Base-by-base conservation (phyloP, 2,329 filamentous ascomycete genomes). In the Apiospora arundinis region DNA sequence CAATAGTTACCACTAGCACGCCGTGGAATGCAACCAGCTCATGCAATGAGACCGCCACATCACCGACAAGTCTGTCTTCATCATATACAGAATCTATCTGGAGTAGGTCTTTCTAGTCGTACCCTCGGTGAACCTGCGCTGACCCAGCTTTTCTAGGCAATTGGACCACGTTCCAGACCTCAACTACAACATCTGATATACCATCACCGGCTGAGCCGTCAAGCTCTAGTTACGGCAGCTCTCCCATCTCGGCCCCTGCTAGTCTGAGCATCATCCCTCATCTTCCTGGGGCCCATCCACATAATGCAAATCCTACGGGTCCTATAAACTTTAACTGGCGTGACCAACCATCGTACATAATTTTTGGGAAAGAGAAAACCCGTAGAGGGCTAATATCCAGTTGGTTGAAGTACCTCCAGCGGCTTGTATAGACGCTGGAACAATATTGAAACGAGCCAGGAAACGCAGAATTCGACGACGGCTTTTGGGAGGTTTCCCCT, bases 81-180 rank as follows among this genome's bases (percentile, higher is more conserved):
- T 52, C 67, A 56, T 69, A 46, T 49, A 69, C 67, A 40, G 67
- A 69, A 25, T 69, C 67, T 25, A 46, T 56, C 18, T 69, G 67
- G 67, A n/a, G 67, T 69, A 56, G 16, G 67, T 44, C 18, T 18
- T 7, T n/a, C 7, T 28, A 28, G 18, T 45, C 40, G n/a, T 18
- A 45, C 12, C 0, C 2, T 32, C 18, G 7, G 18, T 45, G 42
- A 45, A 2, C 18, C n/a, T 45, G 45, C 18, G 21, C 65, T 67
- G 40, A 44, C 18, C 8, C 18, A n/a, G 56, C 16, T 25, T 7
- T 12, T 25, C 32, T 32, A 69, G 67, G 67, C 67, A 69, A 69
- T 40, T 69, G 67, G 67, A 69, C 67, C 16, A 69, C 67, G 0
- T 69, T 69, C 18, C 67, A 6, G 16, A 69, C 67, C 18, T 69